Conservation (phyloP, 306 rosid genomes). For the Senna siamea region DNA sequence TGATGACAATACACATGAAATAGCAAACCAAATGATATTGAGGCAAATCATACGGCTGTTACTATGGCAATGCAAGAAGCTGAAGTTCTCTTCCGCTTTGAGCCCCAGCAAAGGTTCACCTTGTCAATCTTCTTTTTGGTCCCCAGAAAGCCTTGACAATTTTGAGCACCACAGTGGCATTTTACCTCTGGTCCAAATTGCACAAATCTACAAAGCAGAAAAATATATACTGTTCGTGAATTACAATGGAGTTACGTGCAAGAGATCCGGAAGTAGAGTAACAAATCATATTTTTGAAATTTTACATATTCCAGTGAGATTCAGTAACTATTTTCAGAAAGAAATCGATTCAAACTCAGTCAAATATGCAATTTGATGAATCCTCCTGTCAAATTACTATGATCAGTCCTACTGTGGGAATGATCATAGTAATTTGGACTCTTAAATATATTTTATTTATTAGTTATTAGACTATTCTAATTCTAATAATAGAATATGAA, state of each 20-base stretch:
- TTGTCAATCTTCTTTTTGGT: conserved; percentile 66
- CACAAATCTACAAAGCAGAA: conserved; percentile 65
- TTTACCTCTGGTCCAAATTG: conserved; percentile 93
- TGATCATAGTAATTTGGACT: neutral
- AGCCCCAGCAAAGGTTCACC: conserved; percentile 67
- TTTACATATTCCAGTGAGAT: neutral
- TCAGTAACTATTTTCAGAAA: neutral
- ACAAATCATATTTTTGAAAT: neutral
- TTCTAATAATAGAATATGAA: too few species aligned
- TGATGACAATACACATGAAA: conserved; percentile 1
- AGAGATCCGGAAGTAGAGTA: neutral
- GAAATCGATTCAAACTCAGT: conserved; percentile 1
- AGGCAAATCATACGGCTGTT: conserved; percentile 46
- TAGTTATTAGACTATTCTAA: too few species aligned
- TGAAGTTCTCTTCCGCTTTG: conserved; percentile 77
- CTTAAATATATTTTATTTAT: too few species aligned
- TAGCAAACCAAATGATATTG: neutral
- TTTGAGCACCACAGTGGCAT: conserved; percentile 77
- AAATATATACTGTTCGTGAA: conserved; percentile 3
- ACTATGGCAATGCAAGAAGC: conserved; percentile 42
- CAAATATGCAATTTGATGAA: neutral
- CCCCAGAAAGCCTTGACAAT: conserved; percentile 92
- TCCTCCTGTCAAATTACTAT: neutral
- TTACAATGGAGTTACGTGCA: neutral
- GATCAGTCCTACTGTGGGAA: neutral